Evolutionary conservation across 2,329 filamentous ascomycete species (phyloP), one percentile per base, ranked within the genome.

Genomic region (Fusarium algeriense): DNA sequence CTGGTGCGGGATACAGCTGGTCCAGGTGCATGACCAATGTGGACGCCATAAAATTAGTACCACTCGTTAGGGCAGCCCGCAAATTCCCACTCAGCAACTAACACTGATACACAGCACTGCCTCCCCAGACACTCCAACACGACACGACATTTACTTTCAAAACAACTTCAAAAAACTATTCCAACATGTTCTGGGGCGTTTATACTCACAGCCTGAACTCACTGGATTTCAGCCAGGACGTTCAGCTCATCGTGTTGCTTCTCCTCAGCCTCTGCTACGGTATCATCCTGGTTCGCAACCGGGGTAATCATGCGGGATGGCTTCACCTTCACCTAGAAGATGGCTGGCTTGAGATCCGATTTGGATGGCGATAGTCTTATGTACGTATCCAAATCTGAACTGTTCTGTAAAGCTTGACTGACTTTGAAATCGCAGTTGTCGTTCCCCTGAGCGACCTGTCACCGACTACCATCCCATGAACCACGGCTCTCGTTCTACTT

Each of bases 121-220:
- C 14, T n/a, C 15, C 15, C n/a, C n/a, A 44, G 45, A 60, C 57
- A 60, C 57, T 38, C 30, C 48, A 60, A 28, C 48, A 55, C 30
- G 26, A 55, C 32, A 44, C 30, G 32, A 44, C 20, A 38, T 50
- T 17, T 50, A 19, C 20, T 11, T 19, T 4, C 7, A 11, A 35
- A 35, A 35, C 17, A 19, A 35, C 34, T 19, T 32, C 5, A 19
- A 32, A 55, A 38, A 34, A n/a, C 23, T 19, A 40, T 20, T 50
- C 15, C 54, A 19, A 38, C 14, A 58, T 57, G 54, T 44, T 44
- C 26, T 19, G 37, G 38, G 15, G 19, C 13, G 6, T 9, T 11
- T 32, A 15, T 19, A 19, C 9, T 19, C n/a, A 32, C 15, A 23
- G 17, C 4, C 20, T 43, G 10, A n/a, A 26, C 8, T 44, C 6